Percentiles rank a stretch among this genome's conserved stretches.
Evolutionary conservation across 805 yeast genomes (phyloP).

Genomic region (Yamadazyma endophytica): DNA sequence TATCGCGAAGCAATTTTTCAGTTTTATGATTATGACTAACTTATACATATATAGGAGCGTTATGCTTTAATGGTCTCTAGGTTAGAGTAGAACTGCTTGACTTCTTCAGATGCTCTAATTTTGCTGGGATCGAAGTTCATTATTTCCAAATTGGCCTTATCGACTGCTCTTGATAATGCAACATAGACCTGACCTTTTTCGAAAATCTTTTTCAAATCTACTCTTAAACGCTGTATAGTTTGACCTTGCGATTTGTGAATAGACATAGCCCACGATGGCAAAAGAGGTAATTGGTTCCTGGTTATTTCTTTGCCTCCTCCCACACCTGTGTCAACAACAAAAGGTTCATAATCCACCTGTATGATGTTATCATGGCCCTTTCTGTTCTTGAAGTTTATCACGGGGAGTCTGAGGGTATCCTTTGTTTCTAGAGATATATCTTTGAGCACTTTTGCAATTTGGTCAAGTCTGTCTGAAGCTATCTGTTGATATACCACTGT

Average conservation of each 20-base stretch:
- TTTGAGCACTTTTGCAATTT: constrained; percentile 17
- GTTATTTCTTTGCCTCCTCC: constrained; percentile 15
- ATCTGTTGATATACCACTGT: constrained; percentile 13
- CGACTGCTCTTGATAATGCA: constrained; percentile 74
- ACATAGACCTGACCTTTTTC: constrained; percentile 85
- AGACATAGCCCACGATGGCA: constrained; percentile 78
- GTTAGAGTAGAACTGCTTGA: constrained; percentile 26
- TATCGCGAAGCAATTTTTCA: too few species aligned
- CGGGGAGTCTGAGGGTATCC: constrained; percentile 27
- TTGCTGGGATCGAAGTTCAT: constrained; percentile 56
- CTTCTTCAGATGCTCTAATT: constrained; percentile 38
- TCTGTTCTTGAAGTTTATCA: constrained; percentile 42
- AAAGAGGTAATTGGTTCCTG: constrained; percentile 62
- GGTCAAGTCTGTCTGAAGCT: constrained; percentile 20
- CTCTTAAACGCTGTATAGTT: constrained; percentile 65
- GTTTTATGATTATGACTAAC: too few species aligned
- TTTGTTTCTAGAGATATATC: constrained; percentile 14
- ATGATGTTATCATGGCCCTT: constrained; percentile 24
- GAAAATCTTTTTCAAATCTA: constrained; percentile 61
- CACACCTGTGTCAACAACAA: constrained; percentile 18
- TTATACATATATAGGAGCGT: too few species aligned
- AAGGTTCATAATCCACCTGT: constrained; percentile 24
- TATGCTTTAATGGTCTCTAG: too few species aligned
- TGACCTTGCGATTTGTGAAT: constrained; percentile 87
- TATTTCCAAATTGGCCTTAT: constrained; percentile 61